phyloP scores from a whole-genome alignment of 192 early-diverging fungal species.

The Phlyctochytrium arcticum region DNA sequence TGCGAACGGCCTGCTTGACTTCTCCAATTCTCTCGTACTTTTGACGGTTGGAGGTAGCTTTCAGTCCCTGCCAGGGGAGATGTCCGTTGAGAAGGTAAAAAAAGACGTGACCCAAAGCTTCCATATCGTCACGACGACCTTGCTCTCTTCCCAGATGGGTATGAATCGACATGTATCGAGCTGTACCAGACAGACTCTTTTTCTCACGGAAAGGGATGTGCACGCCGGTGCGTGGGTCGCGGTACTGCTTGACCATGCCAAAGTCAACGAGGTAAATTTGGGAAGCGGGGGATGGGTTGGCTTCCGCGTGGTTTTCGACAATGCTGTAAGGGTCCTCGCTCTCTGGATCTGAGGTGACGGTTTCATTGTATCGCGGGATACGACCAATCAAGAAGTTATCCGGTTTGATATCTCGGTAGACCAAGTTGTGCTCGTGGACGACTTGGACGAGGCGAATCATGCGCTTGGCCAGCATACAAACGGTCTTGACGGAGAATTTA shows the following conservation, averaged over 20 bases:
- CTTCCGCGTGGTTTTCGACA: conserved; percentile 41
- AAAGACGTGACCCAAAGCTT: conserved; percentile 97
- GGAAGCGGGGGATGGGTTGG: conserved; percentile 19
- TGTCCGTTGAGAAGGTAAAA: conserved; percentile 95
- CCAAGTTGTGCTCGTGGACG: conserved; percentile 91
- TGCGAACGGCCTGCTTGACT: conserved; percentile 87
- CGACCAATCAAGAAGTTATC: conserved; percentile 97
- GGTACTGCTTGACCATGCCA: conserved; percentile 98
- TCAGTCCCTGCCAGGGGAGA: conserved; percentile 97
- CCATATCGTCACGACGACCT: conserved; percentile 94
- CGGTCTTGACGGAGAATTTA: conserved; percentile 89
- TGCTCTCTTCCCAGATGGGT: conserved; percentile 97
- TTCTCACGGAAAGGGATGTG: conserved; percentile 98
- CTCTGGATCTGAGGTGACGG: conserved; percentile 3
- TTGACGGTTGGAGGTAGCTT: conserved; percentile 97
- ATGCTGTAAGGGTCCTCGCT: conserved; percentile 38
- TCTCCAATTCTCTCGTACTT: conserved; percentile 99
- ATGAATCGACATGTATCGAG: conserved; percentile 98
- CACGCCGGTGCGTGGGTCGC: conserved; percentile 92
- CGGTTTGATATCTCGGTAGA: conserved; percentile 98
- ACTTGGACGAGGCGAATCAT: conserved; percentile 90
- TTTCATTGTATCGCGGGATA: conserved; percentile 47
- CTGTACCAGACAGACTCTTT: conserved; percentile 91
- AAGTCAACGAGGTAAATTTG: conserved; percentile 92
- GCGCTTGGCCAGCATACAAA: conserved; percentile 91